A percentile compares a stretch with the other conserved stretches of the same genome.
phyloP scores from a whole-genome alignment of 352 stramenopile species.

The Phytopythium boreale region DNA sequence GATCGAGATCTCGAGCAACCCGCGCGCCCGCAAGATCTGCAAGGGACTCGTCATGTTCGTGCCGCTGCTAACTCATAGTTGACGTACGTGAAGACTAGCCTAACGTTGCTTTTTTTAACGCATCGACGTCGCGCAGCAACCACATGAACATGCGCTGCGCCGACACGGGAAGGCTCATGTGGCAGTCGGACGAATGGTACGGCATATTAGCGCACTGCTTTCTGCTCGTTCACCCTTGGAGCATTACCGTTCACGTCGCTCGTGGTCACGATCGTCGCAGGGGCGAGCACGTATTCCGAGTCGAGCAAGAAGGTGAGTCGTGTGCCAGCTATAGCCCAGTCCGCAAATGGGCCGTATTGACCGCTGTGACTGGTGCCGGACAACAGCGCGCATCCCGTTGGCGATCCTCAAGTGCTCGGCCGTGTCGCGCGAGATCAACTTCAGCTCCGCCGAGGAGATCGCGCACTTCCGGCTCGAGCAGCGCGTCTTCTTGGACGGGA shows the following conservation, averaged over 20 bases:
- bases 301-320: constrained; percentile 68
- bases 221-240: not conserved
- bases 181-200: constrained; percentile 81
- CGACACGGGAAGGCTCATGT: constrained; percentile 77
- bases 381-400: constrained; percentile 62
- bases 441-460: constrained; percentile 89
- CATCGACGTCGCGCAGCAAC: constrained; percentile 40
- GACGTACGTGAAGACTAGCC: too few species aligned
- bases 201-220: not conserved
- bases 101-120: not conserved
- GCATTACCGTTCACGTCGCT: not conserved
- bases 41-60: constrained; percentile 71
- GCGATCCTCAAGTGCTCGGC: constrained; percentile 88
- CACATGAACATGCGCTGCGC: constrained; percentile 89
- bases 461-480: constrained; percentile 92
- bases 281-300: constrained; percentile 61
- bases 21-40: constrained; percentile 62
- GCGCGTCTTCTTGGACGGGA: constrained; percentile 85
- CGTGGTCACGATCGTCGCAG: constrained; percentile 15
- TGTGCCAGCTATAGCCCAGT: too few species aligned
- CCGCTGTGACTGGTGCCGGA: not conserved
- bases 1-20: constrained; percentile 71
- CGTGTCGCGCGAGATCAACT: constrained; percentile 94
- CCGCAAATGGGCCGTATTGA: not conserved
- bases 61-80: not conserved